phyloP scores from a whole-genome alignment of 116 monocot genomes.

The Zostera marina region DNA sequence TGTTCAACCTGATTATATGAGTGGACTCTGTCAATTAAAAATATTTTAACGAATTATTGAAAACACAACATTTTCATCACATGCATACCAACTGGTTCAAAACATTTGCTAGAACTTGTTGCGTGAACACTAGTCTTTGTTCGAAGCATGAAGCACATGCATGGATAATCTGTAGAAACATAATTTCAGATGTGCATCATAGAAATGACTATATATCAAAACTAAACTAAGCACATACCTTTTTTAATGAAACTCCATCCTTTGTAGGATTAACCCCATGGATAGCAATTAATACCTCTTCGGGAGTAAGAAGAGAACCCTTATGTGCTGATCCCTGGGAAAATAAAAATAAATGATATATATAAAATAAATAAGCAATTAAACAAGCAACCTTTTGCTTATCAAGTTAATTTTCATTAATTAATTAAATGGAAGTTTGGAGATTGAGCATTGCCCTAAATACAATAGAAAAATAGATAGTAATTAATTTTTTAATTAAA shows the following conservation, averaged over 20 bases:
- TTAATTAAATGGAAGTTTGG: no score
- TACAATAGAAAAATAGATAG: no score
- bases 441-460: no score
- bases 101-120: slow-evolving; percentile 83
- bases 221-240: slow-evolving; percentile 20
- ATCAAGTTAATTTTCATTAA: no score
- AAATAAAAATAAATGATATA: not conserved
- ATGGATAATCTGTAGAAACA: slow-evolving; percentile 55
- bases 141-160: slow-evolving; percentile 93
- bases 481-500: no score
- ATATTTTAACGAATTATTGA: not conserved
- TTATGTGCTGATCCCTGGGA: slow-evolving; percentile 43
- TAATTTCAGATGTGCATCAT: not conserved
- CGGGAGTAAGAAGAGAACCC: slow-evolving; percentile 40
- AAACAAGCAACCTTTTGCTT: no score
- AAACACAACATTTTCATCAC: not conserved
- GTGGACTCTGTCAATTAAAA: not conserved
- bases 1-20: slow-evolving; percentile 56
- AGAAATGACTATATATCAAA: not conserved
- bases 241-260: slow-evolving; percentile 72
- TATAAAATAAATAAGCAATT: no score
- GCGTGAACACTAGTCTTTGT: slow-evolving; percentile 67
- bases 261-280: slow-evolving; percentile 84
- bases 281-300: slow-evolving; percentile 88
- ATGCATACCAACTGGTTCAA: slow-evolving; percentile 81